These are phyloP conservation scores for Tanacetum coccineum DNA, from an alignment of 129 eudicot species.

Conservation along the genomic window DNA sequence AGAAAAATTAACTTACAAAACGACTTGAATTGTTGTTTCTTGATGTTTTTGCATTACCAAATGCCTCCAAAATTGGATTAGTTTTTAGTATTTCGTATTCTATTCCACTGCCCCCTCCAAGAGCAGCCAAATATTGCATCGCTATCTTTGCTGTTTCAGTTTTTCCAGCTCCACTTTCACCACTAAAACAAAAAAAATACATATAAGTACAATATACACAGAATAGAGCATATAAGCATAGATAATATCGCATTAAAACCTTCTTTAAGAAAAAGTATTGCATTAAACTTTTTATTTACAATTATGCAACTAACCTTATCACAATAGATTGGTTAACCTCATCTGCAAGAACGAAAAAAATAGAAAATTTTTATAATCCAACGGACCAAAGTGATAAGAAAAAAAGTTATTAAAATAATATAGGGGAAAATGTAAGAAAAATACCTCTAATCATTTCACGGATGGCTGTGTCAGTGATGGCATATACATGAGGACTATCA, in stretches of 20 bases:
- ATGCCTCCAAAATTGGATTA: conserved; percentile 90
- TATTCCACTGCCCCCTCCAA: conserved; percentile 98
- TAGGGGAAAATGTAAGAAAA: conserved; percentile 8
- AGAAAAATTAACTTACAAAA: conserved; percentile 62
- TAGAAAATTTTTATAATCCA: conserved; percentile 7
- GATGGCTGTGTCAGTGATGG: conserved; percentile 84
- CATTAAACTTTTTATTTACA: not conserved
- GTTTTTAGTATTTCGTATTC: conserved; percentile 87
- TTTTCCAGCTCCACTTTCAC: conserved; percentile 99
- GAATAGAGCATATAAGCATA: not conserved
- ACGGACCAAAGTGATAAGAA: conserved; percentile 11
- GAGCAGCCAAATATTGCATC: conserved; percentile 98
- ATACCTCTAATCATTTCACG: conserved; percentile 92
- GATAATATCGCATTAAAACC: not conserved
- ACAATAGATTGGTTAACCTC: conserved; percentile 97
- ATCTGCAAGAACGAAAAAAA: conserved; percentile 48
- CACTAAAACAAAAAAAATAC: conserved; percentile 38
- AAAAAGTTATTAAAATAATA: not conserved
- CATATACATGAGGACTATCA: conserved; percentile 94
- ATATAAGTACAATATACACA: not conserved
- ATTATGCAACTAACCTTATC: conserved; percentile 69
- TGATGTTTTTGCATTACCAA: conserved; percentile 95
- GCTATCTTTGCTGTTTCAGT: conserved; percentile 99
- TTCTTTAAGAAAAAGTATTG: not conserved
- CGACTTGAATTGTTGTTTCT: conserved; percentile 97